Percentiles rank a stretch among this genome's conserved stretches.
Conservation (phyloP, 805 yeast genomes). For the Pichia manshurica region DNA sequence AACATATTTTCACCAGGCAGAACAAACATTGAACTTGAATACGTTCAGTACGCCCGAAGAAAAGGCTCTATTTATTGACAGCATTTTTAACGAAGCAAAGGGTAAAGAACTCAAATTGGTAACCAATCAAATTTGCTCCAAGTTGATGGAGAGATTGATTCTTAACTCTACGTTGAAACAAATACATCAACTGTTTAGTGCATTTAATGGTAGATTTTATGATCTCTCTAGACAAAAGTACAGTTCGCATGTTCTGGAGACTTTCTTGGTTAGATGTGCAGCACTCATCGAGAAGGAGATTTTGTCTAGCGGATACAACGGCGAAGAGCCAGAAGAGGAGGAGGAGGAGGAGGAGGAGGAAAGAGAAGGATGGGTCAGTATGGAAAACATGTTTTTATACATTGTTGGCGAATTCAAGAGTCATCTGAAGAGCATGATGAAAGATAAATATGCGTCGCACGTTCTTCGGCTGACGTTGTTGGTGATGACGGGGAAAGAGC, state of each 20-base stretch:
- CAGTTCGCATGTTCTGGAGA: conserved; percentile 90
- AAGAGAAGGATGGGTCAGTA: conserved; percentile 39
- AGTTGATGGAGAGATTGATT: conserved; percentile 82
- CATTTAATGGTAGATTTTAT: conserved; percentile 70
- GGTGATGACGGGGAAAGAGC: conserved; percentile 67
- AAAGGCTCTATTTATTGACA: conserved; percentile 59
- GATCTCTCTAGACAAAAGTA: conserved; percentile 80
- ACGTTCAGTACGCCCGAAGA: conserved; percentile 75
- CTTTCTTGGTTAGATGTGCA: conserved; percentile 70
- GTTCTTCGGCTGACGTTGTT: conserved; percentile 68
- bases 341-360: conserved; percentile 31
- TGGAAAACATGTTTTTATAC: conserved; percentile 60
- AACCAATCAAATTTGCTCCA: conserved; percentile 92
- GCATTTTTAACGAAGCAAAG: conserved; percentile 77
- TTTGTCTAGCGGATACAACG: conserved; percentile 38
- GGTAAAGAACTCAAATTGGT: conserved; percentile 90
- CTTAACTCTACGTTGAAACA: conserved; percentile 59
- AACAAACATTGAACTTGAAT: conserved; percentile 73
- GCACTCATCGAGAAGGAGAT: conserved; percentile 70
- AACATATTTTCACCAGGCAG: conserved; percentile 91
- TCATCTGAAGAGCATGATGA: conserved; percentile 50
- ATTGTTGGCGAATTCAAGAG: conserved; percentile 67
- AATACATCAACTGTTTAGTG: conserved; percentile 56
- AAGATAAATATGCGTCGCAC: conserved; percentile 84
- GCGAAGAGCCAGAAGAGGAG: conserved; percentile 30